Conservation (phyloP, 2,329 filamentous ascomycete species). For the Epichloe bromicola region DNA sequence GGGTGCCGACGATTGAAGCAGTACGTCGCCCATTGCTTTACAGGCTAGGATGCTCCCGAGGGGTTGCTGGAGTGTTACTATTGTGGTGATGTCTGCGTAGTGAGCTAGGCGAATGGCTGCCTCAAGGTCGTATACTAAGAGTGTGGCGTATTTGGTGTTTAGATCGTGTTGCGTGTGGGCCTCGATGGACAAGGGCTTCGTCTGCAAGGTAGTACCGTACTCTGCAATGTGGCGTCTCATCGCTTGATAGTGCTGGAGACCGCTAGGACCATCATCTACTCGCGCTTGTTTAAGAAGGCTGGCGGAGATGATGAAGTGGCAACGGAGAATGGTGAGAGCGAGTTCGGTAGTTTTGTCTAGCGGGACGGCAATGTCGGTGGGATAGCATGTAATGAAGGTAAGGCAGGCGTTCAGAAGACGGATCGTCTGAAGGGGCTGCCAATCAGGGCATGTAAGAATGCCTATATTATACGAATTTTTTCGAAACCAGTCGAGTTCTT, state of each 20-base stretch:
- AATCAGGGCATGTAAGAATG: conserved; percentile 43
- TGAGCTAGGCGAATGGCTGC: conserved; percentile 51
- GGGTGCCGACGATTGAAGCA: conserved; percentile 42
- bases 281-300: conserved; percentile 9
- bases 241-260: conserved; percentile 48
- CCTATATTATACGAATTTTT: conserved; percentile 71
- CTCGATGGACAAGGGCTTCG: conserved; percentile 17
- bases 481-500: conserved; percentile 74
- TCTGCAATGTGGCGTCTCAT: conserved; percentile 44
- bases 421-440: conserved; percentile 40
- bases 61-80: conserved; percentile 39
- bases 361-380: conserved; percentile 20
- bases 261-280: conserved; percentile 23
- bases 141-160: conserved; percentile 45
- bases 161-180: conserved; percentile 38
- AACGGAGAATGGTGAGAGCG: conserved; percentile 44
- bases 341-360: background rate
- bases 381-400: conserved; percentile 37
- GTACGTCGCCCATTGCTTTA: conserved; percentile 53
- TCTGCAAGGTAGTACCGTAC: background rate
- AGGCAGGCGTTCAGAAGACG: conserved; percentile 44
- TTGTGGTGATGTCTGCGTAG: conserved; percentile 51
- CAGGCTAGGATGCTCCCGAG: conserved; percentile 35
- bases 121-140: conserved; percentile 72
- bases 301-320: conserved; percentile 52